phyloP scores from a whole-genome alignment of 2,329 filamentous ascomycete genomes.

The Thielaviopsis punctulata region DNA sequence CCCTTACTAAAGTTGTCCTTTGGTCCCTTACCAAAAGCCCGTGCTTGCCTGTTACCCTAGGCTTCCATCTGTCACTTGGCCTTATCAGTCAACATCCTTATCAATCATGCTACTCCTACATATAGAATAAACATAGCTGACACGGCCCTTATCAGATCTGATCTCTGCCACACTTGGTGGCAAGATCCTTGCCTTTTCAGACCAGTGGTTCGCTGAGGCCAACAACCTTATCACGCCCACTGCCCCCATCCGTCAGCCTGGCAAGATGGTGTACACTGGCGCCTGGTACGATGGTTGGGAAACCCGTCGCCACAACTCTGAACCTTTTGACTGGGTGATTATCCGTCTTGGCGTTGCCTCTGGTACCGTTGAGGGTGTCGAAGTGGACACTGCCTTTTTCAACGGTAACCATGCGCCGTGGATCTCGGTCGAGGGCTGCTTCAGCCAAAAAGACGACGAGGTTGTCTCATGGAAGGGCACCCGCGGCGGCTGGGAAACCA shows the following conservation, averaged over 20 bases:
- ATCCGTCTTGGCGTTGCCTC: constrained; percentile 51
- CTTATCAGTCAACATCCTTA: background rate
- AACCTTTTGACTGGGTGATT: constrained; percentile 49
- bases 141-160: constrained; percentile 29
- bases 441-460: constrained; percentile 45
- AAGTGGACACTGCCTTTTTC: constrained; percentile 71
- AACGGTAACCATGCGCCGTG: constrained; percentile 67
- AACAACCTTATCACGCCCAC: constrained; percentile 46
- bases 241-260: constrained; percentile 42
- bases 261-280: constrained; percentile 52
- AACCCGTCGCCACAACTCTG: constrained; percentile 47
- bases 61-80: background rate
- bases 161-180: constrained; percentile 44
- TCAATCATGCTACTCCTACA: too few species aligned
- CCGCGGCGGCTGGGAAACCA: constrained; percentile 51
- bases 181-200: constrained; percentile 46
- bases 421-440: constrained; percentile 61
- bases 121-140: constrained; percentile 5
- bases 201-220: constrained; percentile 53
- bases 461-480: constrained; percentile 43
- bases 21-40: background rate
- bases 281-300: constrained; percentile 60
- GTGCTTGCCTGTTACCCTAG: background rate
- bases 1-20: background rate
- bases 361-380: constrained; percentile 54